Percentiles rank a stretch among this genome's conserved stretches.
phyloP scores from a whole-genome alignment of 768 basidiomycete species.

The Antrodiella citrinella region DNA sequence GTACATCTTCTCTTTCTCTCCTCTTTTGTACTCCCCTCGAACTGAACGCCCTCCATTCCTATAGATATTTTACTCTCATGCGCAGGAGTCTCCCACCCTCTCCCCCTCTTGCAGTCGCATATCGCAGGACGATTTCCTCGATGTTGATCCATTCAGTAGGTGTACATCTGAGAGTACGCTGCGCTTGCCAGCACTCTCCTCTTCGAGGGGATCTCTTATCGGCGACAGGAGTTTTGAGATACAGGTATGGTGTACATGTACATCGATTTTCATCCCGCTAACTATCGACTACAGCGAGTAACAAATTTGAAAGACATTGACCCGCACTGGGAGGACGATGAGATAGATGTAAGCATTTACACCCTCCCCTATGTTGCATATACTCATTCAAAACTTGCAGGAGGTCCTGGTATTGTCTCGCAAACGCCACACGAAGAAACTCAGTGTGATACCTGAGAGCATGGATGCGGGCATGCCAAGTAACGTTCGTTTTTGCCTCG shows the following conservation, averaged over 20 bases:
- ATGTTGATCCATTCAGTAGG: no score
- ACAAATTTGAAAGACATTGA: slow-evolving; percentile 34
- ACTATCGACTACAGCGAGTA: no score
- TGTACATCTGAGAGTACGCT: no score
- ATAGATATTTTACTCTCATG: neutral
- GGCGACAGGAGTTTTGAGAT: slow-evolving; percentile 33
- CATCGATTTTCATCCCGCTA: no score
- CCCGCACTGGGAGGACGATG: slow-evolving; percentile 41
- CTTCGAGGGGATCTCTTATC: neutral
- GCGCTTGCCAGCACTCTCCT: no score
- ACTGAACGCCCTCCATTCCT: no score
- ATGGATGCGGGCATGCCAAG: neutral
- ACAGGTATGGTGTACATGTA: no score
- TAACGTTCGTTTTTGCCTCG: neutral
- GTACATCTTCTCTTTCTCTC: neutral
- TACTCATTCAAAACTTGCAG: slow-evolving; percentile 20
- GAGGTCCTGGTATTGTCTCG: slow-evolving; percentile 40
- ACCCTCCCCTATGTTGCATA: neutral
- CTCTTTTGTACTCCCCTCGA: no score
- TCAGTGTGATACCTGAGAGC: slow-evolving; percentile 4
- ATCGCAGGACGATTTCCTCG: neutral
- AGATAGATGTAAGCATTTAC: slow-evolving; percentile 33
- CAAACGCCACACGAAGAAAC: slow-evolving; percentile 25
- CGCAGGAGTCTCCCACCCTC: neutral
- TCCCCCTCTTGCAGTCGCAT: neutral